A percentile compares a stretch with the other conserved stretches of the same genome.
Conservation (phyloP, 805 yeast genomes). For the Candida yuanshanica region DNA sequence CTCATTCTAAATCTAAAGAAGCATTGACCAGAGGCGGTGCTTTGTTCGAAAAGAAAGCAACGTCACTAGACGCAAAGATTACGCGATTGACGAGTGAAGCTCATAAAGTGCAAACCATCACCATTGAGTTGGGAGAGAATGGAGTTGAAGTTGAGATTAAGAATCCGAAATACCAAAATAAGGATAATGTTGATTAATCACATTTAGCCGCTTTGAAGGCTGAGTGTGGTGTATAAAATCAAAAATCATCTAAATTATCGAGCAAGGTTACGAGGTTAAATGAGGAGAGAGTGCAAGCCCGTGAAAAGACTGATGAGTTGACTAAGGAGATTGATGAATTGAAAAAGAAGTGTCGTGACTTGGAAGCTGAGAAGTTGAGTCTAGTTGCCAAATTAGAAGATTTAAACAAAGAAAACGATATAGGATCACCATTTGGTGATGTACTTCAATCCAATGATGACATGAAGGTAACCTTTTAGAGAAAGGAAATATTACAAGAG, state of each 20-base stretch:
- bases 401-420: background rate
- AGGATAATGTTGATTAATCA: background rate
- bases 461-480: slow-evolving; percentile 8
- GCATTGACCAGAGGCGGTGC: background rate
- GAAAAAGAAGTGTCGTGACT: slow-evolving; percentile 3
- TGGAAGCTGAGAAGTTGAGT: slow-evolving; percentile 4
- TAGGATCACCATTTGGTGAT: background rate
- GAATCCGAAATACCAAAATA: background rate
- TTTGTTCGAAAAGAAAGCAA: background rate
- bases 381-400: slow-evolving; percentile 1
- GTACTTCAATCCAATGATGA: background rate
- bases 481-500: slow-evolving; percentile 20
- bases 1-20: slow-evolving; percentile 2
- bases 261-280: slow-evolving; percentile 1
- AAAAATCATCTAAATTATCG: background rate
- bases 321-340: slow-evolving; percentile 4
- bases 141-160: slow-evolving; percentile 1
- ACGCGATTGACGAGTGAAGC: background rate
- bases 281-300: background rate
- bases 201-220: slow-evolving; percentile 1
- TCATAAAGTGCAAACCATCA: background rate
- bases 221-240: slow-evolving; percentile 4
- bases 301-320: background rate
- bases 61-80: background rate
- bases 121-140: background rate